These are phyloP conservation scores for Heliamphora pulchella DNA, from an alignment of 179 eudicot species.

Conservation along the genomic window DNA sequence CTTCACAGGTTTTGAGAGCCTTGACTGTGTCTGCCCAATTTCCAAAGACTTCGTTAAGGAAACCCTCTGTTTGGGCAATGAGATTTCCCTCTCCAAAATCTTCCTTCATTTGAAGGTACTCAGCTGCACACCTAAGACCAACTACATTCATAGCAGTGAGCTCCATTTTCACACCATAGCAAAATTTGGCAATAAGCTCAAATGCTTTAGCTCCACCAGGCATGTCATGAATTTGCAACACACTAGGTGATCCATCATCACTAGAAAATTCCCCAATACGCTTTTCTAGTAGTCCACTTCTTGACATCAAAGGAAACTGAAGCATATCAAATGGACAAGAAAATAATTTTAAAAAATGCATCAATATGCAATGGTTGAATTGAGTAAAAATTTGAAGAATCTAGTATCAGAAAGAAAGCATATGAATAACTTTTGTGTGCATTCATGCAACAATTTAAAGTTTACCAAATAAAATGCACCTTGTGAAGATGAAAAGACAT, in stretches of 20 bases:
- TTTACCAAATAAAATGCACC: slow-evolving; percentile 23
- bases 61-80: slow-evolving; percentile 33
- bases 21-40: slow-evolving; percentile 47
- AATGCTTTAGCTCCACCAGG: slow-evolving; percentile 59
- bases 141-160: slow-evolving; percentile 44
- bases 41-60: slow-evolving; percentile 42
- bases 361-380: not conserved
- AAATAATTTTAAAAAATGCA: not conserved
- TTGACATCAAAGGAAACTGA: slow-evolving; percentile 55
- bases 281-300: slow-evolving; percentile 38
- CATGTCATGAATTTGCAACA: slow-evolving; percentile 35
- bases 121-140: slow-evolving; percentile 53
- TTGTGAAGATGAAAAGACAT: slow-evolving; percentile 65
- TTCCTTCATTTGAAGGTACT: slow-evolving; percentile 53
- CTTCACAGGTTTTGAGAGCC: slow-evolving; percentile 46
- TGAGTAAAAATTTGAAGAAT: not conserved
- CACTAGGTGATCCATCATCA: slow-evolving; percentile 22
- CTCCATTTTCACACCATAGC: slow-evolving; percentile 47
- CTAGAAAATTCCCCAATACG: slow-evolving; percentile 21
- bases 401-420: not conserved
- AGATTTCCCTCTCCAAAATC: slow-evolving; percentile 49
- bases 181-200: slow-evolving; percentile 52
- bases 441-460: not conserved
- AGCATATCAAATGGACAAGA: slow-evolving; percentile 6
- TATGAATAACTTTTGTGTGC: not conserved